Conservation (phyloP, 108 stramenopile species). For the Nitzschia sp. region DNA sequence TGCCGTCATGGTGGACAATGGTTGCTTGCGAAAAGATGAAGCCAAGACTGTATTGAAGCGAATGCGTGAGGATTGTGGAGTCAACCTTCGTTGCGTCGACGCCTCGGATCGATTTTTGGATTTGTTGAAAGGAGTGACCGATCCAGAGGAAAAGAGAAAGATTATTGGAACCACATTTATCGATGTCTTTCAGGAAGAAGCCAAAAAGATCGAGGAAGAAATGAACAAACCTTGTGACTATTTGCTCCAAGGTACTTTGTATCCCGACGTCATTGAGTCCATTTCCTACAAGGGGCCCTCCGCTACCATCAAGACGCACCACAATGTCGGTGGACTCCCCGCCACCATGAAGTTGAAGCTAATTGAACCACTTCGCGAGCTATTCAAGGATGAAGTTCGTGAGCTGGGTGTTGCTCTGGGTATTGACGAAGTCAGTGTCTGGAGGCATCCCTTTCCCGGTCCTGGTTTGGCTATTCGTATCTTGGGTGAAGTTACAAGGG, state of each 20-base stretch:
- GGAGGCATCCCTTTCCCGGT: slow-evolving; percentile 99
- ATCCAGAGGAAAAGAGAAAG: slow-evolving; percentile 97
- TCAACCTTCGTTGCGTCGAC: slow-evolving; percentile 93
- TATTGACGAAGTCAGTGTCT: slow-evolving; percentile 93
- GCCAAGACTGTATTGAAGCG: slow-evolving; percentile 82
- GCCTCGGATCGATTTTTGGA: slow-evolving; percentile 93
- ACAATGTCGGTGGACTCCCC: slow-evolving; percentile 98
- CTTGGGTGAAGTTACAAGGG: slow-evolving; percentile 87
- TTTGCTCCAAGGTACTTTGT: slow-evolving; percentile 96
- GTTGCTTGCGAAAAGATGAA: slow-evolving; percentile 96
- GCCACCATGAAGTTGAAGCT: slow-evolving; percentile 95
- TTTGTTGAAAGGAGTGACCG: slow-evolving; percentile 86
- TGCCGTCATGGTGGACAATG: slow-evolving; percentile 98
- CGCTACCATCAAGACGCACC: slow-evolving; percentile 99
- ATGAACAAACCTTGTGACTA: slow-evolving; percentile 68
- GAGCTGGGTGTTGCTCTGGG: slow-evolving; percentile 93
- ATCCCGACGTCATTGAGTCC: slow-evolving; percentile 99
- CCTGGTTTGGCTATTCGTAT: slow-evolving; percentile 98
- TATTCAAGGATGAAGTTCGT: slow-evolving; percentile 98
- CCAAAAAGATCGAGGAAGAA: slow-evolving; percentile 80
- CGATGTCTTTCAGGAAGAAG: slow-evolving; percentile 97
- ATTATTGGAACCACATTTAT: slow-evolving; percentile 98
- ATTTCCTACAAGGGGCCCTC: slow-evolving; percentile 98
- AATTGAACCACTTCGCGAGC: slow-evolving; percentile 97
- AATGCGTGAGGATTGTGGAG: slow-evolving; percentile 89